These are phyloP conservation scores for Kwoniella mangroviensis DNA, from an alignment of 768 basidiomycete genomes.

Conservation along the genomic window DNA sequence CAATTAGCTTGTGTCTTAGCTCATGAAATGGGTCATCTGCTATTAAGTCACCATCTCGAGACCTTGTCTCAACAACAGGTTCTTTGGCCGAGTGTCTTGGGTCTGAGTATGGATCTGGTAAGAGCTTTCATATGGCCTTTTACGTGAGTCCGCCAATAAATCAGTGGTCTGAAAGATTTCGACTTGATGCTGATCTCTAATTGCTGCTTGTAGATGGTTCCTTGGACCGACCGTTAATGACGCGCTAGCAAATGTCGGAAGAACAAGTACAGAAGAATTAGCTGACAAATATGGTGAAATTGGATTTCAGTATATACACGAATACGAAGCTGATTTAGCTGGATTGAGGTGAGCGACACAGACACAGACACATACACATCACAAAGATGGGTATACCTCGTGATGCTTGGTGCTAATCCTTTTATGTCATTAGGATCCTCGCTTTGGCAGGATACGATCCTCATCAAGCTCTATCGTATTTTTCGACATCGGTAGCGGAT, in stretches of 20 bases:
- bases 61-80: conserved; percentile 83
- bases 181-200: conserved; percentile 24
- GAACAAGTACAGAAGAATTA: conserved; percentile 66
- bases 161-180: no score
- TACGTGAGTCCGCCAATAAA: conserved; percentile 70
- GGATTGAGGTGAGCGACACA: conserved; percentile 68
- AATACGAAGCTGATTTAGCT: conserved; percentile 90
- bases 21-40: conserved; percentile 90
- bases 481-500: conserved; percentile 64
- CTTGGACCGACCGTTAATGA: conserved; percentile 95
- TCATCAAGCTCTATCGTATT: conserved; percentile 76
- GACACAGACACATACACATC: no score
- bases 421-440: conserved; percentile 69
- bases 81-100: conserved; percentile 77
- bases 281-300: conserved; percentile 65
- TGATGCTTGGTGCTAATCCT: not conserved
- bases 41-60: conserved; percentile 89
- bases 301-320: conserved; percentile 77
- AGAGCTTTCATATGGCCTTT: conserved; percentile 82
- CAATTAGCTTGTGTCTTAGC: conserved; percentile 88
- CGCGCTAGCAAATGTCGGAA: conserved; percentile 79
- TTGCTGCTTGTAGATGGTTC: conserved; percentile 48
- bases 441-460: conserved; percentile 92
- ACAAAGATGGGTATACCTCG: no score
- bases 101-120: conserved; percentile 74